Percentiles rank a stretch among this genome's conserved stretches.
phyloP scores from a whole-genome alignment of 2,329 filamentous ascomycete species.

The Monilinia fructicola region DNA sequence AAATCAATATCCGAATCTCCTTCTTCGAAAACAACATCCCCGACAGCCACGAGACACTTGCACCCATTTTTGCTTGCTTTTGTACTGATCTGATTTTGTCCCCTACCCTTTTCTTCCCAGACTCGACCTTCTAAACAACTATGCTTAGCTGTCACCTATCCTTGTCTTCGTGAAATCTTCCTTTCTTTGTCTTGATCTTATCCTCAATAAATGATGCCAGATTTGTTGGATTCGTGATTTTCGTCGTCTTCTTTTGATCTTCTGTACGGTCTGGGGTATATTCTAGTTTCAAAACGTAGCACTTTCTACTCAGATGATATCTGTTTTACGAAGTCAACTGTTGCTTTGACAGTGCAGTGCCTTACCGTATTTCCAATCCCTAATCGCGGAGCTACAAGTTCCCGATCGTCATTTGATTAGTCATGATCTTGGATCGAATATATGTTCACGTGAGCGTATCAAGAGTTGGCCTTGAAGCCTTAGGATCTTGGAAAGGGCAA shows the following conservation, averaged over 20 bases:
- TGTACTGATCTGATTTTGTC: neutral
- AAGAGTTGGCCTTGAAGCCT: constrained; percentile 2
- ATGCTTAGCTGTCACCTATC: constrained; percentile 23
- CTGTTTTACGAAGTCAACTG: constrained; percentile 21
- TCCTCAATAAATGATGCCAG: constrained; percentile 10
- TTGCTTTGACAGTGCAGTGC: constrained; percentile 16
- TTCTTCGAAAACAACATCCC: constrained; percentile 86
- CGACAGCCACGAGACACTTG: constrained; percentile 68
- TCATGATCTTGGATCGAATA: neutral
- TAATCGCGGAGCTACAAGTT: constrained; percentile 3
- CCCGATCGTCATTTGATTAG: constrained; percentile 22
- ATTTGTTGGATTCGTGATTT: neutral
- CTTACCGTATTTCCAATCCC: constrained; percentile 23
- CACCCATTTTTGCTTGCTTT: constrained; percentile 52
- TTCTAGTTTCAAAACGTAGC: neutral
- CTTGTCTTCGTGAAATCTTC: constrained; percentile 15
- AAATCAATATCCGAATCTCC: constrained; percentile 93
- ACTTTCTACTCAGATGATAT: constrained; percentile 18
- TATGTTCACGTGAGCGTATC: neutral
- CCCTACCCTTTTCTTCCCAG: constrained; percentile 12
- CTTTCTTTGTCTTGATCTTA: constrained; percentile 10
- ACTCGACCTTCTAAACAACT: constrained; percentile 15
- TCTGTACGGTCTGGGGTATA: neutral
- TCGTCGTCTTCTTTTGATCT: neutral
- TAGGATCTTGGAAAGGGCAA: constrained; percentile 8